Evolutionary conservation across 2,329 filamentous ascomycete genomes (phyloP).

Genomic region (Tricladium varicosporioides): DNA sequence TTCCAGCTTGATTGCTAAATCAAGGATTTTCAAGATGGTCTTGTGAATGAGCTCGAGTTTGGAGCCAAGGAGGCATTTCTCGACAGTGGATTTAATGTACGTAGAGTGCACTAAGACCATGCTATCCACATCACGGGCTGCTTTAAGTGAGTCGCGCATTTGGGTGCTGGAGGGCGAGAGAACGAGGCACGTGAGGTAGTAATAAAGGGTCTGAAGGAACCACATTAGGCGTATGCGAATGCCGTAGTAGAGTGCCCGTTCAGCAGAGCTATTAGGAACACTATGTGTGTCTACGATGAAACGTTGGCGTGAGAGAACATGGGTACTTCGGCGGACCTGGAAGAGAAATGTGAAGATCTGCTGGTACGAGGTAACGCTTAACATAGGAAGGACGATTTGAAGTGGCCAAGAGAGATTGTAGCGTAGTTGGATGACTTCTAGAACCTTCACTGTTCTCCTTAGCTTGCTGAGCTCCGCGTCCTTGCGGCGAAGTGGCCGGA

Average conservation of each 20-base stretch:
- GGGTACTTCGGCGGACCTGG: constrained; percentile 70
- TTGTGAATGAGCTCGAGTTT: constrained; percentile 70
- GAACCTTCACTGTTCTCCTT: constrained; percentile 57
- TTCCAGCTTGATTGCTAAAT: constrained; percentile 69
- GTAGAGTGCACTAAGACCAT: constrained; percentile 71
- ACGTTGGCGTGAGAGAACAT: constrained; percentile 59
- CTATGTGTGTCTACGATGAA: constrained; percentile 41
- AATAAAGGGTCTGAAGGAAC: constrained; percentile 73
- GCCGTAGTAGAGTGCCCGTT: constrained; percentile 51
- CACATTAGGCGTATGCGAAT: constrained; percentile 71
- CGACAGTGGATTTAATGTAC: constrained; percentile 61
- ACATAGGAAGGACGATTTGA: constrained; percentile 69
- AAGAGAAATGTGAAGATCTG: constrained; percentile 72
- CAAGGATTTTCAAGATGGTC: constrained; percentile 71
- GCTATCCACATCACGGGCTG: constrained; percentile 71
- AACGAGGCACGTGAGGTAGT: constrained; percentile 73
- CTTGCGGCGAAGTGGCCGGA: constrained; percentile 39
- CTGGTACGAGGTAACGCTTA: constrained; percentile 66
- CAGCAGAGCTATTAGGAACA: constrained; percentile 39
- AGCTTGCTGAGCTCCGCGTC: constrained; percentile 45
- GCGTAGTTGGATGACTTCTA: constrained; percentile 62
- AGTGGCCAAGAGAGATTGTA: constrained; percentile 68
- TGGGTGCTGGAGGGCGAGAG: constrained; percentile 57
- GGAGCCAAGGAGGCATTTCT: constrained; percentile 67
- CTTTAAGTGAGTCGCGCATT: constrained; percentile 56